Percentiles rank a stretch among this genome's conserved stretches.
Conservation (phyloP, 495 filamentous ascomycete genomes). For the Xylona heveae region DNA sequence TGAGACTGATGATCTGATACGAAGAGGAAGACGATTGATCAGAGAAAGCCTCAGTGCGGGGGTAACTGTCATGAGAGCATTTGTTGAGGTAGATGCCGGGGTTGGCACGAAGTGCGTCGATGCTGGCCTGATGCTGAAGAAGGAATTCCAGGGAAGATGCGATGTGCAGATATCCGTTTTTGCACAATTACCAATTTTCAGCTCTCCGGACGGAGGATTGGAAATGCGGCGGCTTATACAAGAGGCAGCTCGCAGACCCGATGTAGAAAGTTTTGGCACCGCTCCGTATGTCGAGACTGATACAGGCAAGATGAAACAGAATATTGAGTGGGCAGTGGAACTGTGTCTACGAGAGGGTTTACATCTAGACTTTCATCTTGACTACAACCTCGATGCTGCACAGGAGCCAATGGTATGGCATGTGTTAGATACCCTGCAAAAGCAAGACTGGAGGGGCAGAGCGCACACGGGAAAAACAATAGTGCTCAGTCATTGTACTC, state of each 20-base stretch:
- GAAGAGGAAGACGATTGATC: constrained; percentile 41
- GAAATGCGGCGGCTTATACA: constrained; percentile 25
- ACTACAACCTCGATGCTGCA: constrained; percentile 37
- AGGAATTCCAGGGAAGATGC: constrained; percentile 28
- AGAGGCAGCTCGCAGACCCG: constrained; percentile 19
- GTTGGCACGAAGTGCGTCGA: constrained; percentile 36
- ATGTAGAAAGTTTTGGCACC: constrained; percentile 40
- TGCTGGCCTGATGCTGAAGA: constrained; percentile 34
- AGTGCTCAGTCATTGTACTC: constrained; percentile 49
- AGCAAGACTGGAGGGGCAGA: constrained; percentile 22
- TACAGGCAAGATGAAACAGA: constrained; percentile 24
- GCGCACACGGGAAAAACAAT: constrained; percentile 23
- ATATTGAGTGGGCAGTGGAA: constrained; percentile 40
- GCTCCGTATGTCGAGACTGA: constrained; percentile 51
- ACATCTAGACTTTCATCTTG: constrained; percentile 54
- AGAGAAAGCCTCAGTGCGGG: constrained; percentile 43
- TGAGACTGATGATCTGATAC: constrained; percentile 32
- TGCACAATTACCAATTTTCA: constrained; percentile 50
- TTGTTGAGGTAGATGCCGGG: constrained; percentile 49
- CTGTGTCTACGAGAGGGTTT: constrained; percentile 23
- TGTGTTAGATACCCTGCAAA: constrained; percentile 26
- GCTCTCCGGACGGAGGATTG: constrained; percentile 23
- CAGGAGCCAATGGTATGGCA: constrained; percentile 28
- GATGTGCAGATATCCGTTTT: constrained; percentile 52
- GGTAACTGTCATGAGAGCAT: constrained; percentile 50